Base-by-base conservation (phyloP, 805 yeast species). In the Candida bentonensis region DNA sequence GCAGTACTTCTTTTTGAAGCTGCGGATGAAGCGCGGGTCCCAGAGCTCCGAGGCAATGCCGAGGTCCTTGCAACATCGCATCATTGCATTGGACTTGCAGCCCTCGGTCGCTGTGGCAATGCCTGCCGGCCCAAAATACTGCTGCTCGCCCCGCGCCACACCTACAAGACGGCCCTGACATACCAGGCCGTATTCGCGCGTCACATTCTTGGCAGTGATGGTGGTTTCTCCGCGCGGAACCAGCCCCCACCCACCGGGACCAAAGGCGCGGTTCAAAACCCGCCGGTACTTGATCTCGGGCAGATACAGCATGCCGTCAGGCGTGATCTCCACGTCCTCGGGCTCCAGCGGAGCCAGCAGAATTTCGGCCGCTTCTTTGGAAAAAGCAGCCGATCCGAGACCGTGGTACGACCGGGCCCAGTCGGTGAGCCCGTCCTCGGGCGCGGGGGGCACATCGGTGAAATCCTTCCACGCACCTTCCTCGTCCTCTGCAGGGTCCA, bases 161-260 rank as follows among this genome's bases (percentile, higher is more conserved):
- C 89, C 77, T 2, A 92, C 95, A 42, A 92, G 67, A 51, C 94
- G 73, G 1, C 97, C 97, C 47, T 81, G 77, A 52, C 95, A 82
- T 2, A 92, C 70, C 43, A 92, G 66, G 0, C 85, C 96, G 57
- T 86, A 92, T 59, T 92, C 98, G 51, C 97, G 72, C 9, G 95
- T 85, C 25, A 92, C 78, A 42, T 78, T 70, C 49, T 73, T 77
- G 23, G 78, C 72, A 1, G 94, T 81, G 25, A 92, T 76, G 44
- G 76, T 67, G 0, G 95, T 82, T 51, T 83, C 89, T 0, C 94
- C 78, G 45, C 98, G 68, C 9, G 98, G 97, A 0, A 94, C 95
- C 45, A 92, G 67, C 0, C 97, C 97, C 98, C 98, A 92, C 1
- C 94, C 96, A 22, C 98, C 98, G 4, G 98, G 96, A 2, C 98